Conservation (phyloP, 1,284 basidiomycete genomes). For the Cryptococcus maquisensis region DNA sequence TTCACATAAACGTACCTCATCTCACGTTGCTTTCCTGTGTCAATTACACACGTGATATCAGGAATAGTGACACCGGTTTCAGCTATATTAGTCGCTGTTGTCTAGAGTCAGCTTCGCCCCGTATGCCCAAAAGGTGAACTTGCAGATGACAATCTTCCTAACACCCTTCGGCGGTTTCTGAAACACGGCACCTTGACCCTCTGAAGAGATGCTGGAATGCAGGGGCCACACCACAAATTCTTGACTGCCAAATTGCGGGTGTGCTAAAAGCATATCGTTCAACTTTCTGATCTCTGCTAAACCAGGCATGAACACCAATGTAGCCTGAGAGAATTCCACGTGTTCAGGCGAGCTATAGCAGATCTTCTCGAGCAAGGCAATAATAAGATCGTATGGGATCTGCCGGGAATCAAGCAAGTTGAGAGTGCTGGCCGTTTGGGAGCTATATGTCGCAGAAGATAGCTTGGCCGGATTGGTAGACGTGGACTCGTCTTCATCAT, state of each 20-base stretch:
- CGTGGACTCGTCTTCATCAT: constrained; percentile 30
- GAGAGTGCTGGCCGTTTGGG: constrained; percentile 74
- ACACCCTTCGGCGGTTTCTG: constrained; percentile 73
- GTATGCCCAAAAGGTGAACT: constrained; percentile 12
- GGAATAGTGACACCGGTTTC: constrained; percentile 98
- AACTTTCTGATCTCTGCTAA: constrained; percentile 83
- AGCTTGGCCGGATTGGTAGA: constrained; percentile 40
- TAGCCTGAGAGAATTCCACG: constrained; percentile 66
- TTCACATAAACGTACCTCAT: constrained; percentile 60
- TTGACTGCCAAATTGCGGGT: constrained; percentile 66
- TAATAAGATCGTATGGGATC: constrained; percentile 85
- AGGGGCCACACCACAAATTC: constrained; percentile 79
- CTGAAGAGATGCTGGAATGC: constrained; percentile 89
- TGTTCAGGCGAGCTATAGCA: constrained; percentile 62
- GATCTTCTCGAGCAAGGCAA: constrained; percentile 79
- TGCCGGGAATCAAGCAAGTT: constrained; percentile 83
- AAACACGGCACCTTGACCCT: constrained; percentile 86
- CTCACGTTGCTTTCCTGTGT: constrained; percentile 86
- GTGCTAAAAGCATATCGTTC: constrained; percentile 74
- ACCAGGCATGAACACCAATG: constrained; percentile 92
- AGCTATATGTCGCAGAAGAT: constrained; percentile 53
- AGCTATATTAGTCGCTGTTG: constrained; percentile 57
- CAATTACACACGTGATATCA: constrained; percentile 96
- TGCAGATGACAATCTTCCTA: constrained; percentile 85
- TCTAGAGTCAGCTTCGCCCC: not conserved